Base-by-base conservation (phyloP, 176 grass and related monocot genomes). In the Avena eriantha region DNA sequence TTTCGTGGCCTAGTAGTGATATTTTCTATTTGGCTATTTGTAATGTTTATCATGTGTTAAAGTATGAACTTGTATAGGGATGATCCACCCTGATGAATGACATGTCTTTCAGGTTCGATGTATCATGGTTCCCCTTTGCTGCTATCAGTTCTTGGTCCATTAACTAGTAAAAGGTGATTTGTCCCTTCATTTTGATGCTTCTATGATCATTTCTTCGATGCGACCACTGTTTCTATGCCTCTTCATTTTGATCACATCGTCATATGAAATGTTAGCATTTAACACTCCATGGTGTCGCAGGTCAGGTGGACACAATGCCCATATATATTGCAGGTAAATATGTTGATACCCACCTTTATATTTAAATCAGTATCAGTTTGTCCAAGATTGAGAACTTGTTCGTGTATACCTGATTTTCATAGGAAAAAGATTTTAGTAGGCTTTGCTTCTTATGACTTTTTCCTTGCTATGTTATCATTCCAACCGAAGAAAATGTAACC, bases 81-180 rank as follows among this genome's bases (percentile, higher is more conserved):
- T 87, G 16, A 23, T 81, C 19, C 23, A 76, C 65, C 14, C 12
- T 77, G 45, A 56, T 45, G 10, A 74, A 57, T 63, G 14, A 49
- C 85, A 68, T 89, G 29, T 77, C 80, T 88, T 90, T 80, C 92
- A 99, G 97, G 97, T 59, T 99, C 94, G 26, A 96, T 96, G 94
- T 99, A 96, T 78, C 97, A 99, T 63, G 93, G 94, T 76, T 99
- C 97, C 46, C 94, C 97, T 63, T 88, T 99, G 90, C 83, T 99
- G 61, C 72, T 99, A 47, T 89, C 83, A 59, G 43, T 96, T 88
- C 92, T 99, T 55, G 97, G 94, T 35, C 92, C 94, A 45, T 71
- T 99, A 79, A 93, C 83, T 68, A 87, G 49, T 80, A 91, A 80
- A 83, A 99, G 92, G 97, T 98, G 83, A 55, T 47, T 9, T 14